Conservation (phyloP, 257 asterid species). For the Solanum pennellii region DNA sequence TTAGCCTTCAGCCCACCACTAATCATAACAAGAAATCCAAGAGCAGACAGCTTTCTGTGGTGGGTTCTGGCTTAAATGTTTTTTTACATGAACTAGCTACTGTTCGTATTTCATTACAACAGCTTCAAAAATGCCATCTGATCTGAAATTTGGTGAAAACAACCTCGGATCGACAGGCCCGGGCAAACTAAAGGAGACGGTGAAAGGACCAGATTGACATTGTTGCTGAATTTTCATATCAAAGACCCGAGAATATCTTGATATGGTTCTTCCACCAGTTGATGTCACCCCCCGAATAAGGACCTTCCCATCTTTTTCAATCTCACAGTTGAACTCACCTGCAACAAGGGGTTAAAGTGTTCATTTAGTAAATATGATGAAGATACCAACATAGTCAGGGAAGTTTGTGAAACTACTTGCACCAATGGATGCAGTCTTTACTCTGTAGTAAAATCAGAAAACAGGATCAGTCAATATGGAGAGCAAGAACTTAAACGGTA, state of each 20-base stretch:
- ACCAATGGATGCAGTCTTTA: not conserved
- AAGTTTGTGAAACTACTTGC: not conserved
- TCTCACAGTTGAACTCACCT: constrained; percentile 68
- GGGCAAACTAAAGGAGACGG: constrained; percentile 58
- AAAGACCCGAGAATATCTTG: constrained; percentile 46
- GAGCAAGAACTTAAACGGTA: not conserved
- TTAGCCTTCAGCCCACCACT: not conserved
- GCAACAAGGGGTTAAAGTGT: not conserved
- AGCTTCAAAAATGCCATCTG: constrained; percentile 82
- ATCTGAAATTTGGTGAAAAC: constrained; percentile 44
- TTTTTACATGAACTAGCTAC: not conserved
- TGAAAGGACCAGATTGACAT: constrained; percentile 78
- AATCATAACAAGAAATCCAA: not conserved
- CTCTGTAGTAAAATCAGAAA: not conserved
- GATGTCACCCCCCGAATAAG: constrained; percentile 54
- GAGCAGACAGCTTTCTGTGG: not conserved
- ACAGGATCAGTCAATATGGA: not conserved
- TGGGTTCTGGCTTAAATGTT: not conserved
- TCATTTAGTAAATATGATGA: not conserved
- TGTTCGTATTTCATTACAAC: constrained; percentile 37
- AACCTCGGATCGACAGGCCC: constrained; percentile 82
- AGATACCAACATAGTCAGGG: not conserved
- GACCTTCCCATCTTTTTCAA: constrained; percentile 51
- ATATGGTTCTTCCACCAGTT: constrained; percentile 45
- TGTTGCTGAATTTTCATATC: constrained; percentile 67